These are phyloP conservation scores for Dendrocalamus sinicus DNA, from an alignment of 176 grass and related monocot species.

Conservation along the genomic window DNA sequence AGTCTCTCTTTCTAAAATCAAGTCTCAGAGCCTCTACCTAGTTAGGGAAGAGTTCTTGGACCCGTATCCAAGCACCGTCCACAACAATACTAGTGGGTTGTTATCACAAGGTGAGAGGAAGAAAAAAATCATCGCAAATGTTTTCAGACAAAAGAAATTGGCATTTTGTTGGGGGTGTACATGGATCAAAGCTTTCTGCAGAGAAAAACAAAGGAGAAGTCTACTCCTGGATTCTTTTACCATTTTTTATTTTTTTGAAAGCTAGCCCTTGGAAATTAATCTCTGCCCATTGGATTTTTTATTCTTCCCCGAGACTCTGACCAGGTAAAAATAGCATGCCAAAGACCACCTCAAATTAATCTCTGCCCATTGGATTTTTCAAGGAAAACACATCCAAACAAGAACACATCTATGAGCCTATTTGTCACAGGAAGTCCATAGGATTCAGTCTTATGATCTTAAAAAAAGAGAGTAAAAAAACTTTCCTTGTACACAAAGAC, in stretches of 20 bases:
- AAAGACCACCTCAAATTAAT: background rate
- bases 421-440: background rate
- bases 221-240: background rate
- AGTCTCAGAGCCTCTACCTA: rapidly evolving
- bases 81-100: background rate
- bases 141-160: background rate
- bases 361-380: conserved; percentile 16
- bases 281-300: too few species aligned
- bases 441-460: background rate
- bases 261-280: background rate
- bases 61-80: too few species aligned
- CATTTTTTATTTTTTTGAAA: background rate
- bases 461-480: background rate
- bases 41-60: too few species aligned
- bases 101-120: background rate
- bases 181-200: background rate
- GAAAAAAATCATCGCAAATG: background rate
- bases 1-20: too few species aligned
- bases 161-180: background rate
- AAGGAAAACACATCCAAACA: background rate
- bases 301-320: background rate
- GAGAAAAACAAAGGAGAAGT: background rate
- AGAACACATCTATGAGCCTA: background rate
- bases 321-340: conserved; percentile 30
- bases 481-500: background rate